Base-by-base conservation (phyloP, 1,139 yeast genomes). In the Magnusiomyces magnusii region DNA sequence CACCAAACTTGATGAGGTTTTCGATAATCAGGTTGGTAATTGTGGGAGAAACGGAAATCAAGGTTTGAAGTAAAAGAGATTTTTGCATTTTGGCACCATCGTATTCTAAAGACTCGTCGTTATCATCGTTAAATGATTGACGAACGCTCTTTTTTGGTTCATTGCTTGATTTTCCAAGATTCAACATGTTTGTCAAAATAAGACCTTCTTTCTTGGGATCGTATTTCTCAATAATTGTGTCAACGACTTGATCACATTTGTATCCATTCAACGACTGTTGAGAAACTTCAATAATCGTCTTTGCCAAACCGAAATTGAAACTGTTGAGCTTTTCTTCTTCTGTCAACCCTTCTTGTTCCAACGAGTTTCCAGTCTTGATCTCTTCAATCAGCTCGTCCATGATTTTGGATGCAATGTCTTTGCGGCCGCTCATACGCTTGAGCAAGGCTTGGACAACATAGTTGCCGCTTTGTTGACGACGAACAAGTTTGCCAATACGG, bases 51-150 rank as follows among this genome's bases (percentile, higher is more conserved):
- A 82, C 87, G 47, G 80, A 53, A 34, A 66, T 61, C 60, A 89
- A 74, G 64, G 85, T 82, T 68, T 89, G 93, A 61, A 87, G 74
- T 66, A 90, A 85, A 39, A 88, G 69, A 0, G 96, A 78, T 63
- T 95, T 78, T 75, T 93, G 84, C 77, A 95, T 83, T 71, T 89
- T 96, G 0, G 93, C 87, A 54, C 96, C 95, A 95, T 96, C 87
- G 70, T 89, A 96, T 7, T 23, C 23, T 80, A 74, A 24, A 85
- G 76, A 64, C 88, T 84, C 54, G 77, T 75, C 55, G 77, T 77
- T 65, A 87, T 93, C n/a, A n/a, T n/a, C n/a, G n/a, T n/a, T n/a
- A n/a, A n/a, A n/a, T n/a, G n/a, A n/a, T n/a, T n/a, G n/a, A n/a
- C n/a, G n/a, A n/a, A n/a, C 36, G 36, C 13, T 27, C 2, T 47